A percentile compares a stretch with the other conserved stretches of the same genome.
These are phyloP conservation scores for Xylaria intraflava DNA, from an alignment of 495 filamentous ascomycete genomes.

Conservation along the genomic window DNA sequence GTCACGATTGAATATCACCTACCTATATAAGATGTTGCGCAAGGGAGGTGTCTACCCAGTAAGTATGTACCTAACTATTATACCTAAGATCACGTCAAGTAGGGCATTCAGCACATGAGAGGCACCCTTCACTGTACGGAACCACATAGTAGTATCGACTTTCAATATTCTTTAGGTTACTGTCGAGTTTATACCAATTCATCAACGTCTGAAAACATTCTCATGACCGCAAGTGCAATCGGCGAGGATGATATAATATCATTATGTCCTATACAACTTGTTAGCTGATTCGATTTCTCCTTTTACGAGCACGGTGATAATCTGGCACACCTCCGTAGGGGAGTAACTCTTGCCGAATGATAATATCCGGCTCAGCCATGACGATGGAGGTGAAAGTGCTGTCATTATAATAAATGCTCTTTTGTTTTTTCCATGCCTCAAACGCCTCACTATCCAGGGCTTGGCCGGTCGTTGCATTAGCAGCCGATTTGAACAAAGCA, in stretches of 20 bases:
- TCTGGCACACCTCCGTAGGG: constrained; percentile 49
- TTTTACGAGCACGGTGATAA: neutral
- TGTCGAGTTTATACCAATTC: constrained; percentile 18
- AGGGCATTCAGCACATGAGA: neutral
- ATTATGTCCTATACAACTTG: constrained; percentile 48
- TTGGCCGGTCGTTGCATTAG: constrained; percentile 40
- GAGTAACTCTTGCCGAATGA: constrained; percentile 48
- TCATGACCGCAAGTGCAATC: constrained; percentile 56
- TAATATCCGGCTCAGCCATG: constrained; percentile 30
- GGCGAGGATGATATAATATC: constrained; percentile 45
- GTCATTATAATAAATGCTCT: constrained; percentile 31
- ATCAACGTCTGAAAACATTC: constrained; percentile 47
- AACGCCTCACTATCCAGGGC: constrained; percentile 25
- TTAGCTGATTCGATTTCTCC: constrained; percentile 2
- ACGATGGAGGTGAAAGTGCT: constrained; percentile 37
- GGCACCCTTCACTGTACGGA: neutral
- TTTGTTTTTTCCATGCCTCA: constrained; percentile 33
- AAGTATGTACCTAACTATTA: too few relatives aligned
- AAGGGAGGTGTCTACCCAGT: too few relatives aligned
- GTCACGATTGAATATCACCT: too few relatives aligned
- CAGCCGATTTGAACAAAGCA: constrained; percentile 45
- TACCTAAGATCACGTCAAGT: too few relatives aligned
- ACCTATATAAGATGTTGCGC: too few relatives aligned
- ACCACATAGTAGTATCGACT: too few relatives aligned
- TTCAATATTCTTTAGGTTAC: neutral